Base-by-base conservation (phyloP, 1,284 basidiomycete genomes). In the Wallemia ichthyophaga region DNA sequence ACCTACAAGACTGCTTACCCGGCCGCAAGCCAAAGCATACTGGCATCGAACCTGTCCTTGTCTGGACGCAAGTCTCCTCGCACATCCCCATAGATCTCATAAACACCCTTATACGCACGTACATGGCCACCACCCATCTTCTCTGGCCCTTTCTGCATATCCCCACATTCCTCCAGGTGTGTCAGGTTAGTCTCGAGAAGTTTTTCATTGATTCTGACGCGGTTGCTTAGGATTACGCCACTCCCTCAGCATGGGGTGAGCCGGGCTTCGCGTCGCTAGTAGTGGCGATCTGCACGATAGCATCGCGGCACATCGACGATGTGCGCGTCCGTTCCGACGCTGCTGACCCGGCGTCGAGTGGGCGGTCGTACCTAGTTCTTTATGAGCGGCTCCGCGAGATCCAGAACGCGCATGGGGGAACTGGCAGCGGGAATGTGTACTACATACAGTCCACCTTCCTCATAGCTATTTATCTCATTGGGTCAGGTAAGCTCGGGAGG, bases 231-330 rank as follows among this genome's bases (percentile, higher is more conserved):
- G 86, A 91, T 69, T 91, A 91, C 66, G 84, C 84, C 57, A 85
- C 86, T 64, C 86, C 86, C 56, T 77, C 78, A 69, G 87, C 87
- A 73, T 89, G 86, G 86, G 83, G 82, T 33, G 85, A 88, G 69
- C 84, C 86, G 21, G 86, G 86, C 3, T 91, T 91, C 65, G 85
- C 83, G 24, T 79, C 84, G 23, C 88, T 89, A 68, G 85, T 89
- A 62, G 85, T 89, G 15, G 77, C 85, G 1, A 75, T 89, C 28
- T 91, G 86, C 67, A 88, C 85, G 63, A 75, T 91, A 1, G 82
- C 85, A 0, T 88, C 85, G 1, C 76, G 86, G 33, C 86, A 91
- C 67, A 82, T 87, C 62, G 86, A 91, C 67, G 86, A 89, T 69
- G 80, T 81, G 2, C 79, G 86, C 56, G 84, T 87, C 23, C 79